These are phyloP conservation scores for Pulveroboletus sp. DNA, from an alignment of 768 basidiomycete species.

Conservation along the genomic window DNA sequence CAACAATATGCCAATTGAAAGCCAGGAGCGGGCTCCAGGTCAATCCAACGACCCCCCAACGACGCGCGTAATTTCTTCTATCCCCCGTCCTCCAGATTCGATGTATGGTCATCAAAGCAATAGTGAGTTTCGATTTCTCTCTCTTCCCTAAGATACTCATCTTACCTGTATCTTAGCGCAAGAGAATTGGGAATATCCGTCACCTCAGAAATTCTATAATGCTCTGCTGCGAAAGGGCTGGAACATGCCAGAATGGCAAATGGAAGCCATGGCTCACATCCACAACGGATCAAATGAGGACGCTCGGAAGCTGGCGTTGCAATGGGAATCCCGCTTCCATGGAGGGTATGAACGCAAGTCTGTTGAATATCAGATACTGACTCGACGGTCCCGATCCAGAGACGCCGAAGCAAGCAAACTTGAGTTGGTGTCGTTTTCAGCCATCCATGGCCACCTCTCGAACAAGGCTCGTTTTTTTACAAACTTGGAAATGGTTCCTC, in stretches of 20 bases:
- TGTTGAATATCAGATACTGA: background rate
- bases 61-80: conserved; percentile 2
- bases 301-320: conserved; percentile 5
- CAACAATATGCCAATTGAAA: conserved; percentile 13
- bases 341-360: conserved; percentile 4
- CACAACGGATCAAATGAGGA: conserved; percentile 14
- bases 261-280: background rate
- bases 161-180: background rate
- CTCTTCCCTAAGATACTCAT: background rate
- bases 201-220: conserved; percentile 14
- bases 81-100: conserved; percentile 9
- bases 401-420: conserved; percentile 5
- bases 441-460: too few species aligned
- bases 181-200: conserved; percentile 12
- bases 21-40: conserved; percentile 1
- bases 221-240: conserved; percentile 11
- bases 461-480: conserved; percentile 13
- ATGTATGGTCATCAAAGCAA: conserved; percentile 11
- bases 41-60: background rate
- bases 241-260: conserved; percentile 2
- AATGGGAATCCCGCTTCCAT: conserved; percentile 13
- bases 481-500: background rate
- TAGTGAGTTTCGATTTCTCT: background rate
- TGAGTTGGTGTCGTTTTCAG: conserved; percentile 11
- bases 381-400: background rate